phyloP scores from a whole-genome alignment of 768 basidiomycete genomes.

The Dacryopinax spathularia region DNA sequence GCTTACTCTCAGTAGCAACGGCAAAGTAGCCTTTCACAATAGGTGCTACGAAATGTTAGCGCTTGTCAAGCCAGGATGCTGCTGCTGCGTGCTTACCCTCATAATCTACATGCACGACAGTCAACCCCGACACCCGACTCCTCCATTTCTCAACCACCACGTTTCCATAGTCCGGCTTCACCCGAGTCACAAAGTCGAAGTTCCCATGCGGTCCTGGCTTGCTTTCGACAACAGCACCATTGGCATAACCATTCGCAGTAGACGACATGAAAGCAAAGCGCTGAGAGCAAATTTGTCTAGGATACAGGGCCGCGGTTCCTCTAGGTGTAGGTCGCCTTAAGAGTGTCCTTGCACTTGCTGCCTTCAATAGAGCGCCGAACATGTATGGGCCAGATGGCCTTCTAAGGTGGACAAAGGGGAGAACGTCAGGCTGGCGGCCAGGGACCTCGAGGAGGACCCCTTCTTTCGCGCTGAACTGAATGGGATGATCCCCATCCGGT shows the following conservation, averaged over 20 bases:
- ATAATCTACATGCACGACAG: slow-evolving; percentile 80
- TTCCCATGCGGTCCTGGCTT: slow-evolving; percentile 39
- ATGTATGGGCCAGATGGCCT: neutral
- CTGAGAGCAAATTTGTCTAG: neutral
- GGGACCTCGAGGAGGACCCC: neutral
- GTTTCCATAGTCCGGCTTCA: slow-evolving; percentile 68
- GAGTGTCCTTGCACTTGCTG: neutral
- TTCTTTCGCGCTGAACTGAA: neutral
- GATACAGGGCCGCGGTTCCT: neutral
- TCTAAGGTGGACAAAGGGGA: too few species aligned
- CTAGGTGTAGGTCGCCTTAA: neutral
- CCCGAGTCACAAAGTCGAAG: slow-evolving; percentile 65
- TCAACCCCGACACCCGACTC: slow-evolving; percentile 74
- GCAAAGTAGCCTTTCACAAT: slow-evolving; percentile 86
- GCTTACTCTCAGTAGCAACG: slow-evolving; percentile 75
- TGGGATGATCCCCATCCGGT: too few species aligned
- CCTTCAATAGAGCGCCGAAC: neutral
- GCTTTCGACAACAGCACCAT: neutral
- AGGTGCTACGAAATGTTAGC: slow-evolving; percentile 41
- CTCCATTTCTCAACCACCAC: slow-evolving; percentile 77
- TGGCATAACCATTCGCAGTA: neutral
- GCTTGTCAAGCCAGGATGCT: neutral
- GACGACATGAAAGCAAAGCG: neutral
- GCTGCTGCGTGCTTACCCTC: slow-evolving; percentile 39
- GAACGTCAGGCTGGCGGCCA: too few species aligned